phyloP scores from a whole-genome alignment of 1,139 yeast species.

The Kodamaea sp. region DNA sequence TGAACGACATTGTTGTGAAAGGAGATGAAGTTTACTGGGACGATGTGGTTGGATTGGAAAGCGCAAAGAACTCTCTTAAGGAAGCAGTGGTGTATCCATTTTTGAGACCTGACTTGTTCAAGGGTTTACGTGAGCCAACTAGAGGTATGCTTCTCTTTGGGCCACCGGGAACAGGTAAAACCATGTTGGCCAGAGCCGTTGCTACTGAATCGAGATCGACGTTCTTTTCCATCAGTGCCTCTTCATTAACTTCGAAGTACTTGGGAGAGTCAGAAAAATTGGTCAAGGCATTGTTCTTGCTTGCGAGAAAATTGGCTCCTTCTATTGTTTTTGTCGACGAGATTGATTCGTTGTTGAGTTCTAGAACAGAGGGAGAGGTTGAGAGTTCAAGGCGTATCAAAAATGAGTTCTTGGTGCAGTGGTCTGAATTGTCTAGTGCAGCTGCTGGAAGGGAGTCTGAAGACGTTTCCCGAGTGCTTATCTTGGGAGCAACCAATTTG shows the following conservation, averaged over 20 bases:
- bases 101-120: constrained; percentile 86
- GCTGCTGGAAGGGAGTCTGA: constrained; percentile 47
- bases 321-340: constrained; percentile 95
- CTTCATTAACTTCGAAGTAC: constrained; percentile 87
- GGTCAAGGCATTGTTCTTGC: constrained; percentile 81
- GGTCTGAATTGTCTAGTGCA: constrained; percentile 93
- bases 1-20: constrained; percentile 87
- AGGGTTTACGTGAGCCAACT: constrained; percentile 93
- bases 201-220: constrained; percentile 97
- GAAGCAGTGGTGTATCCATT: constrained; percentile 98
- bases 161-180: constrained; percentile 98
- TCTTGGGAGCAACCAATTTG: constrained; percentile 91
- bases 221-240: constrained; percentile 88
- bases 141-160: constrained; percentile 95
- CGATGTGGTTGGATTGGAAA: constrained; percentile 91
- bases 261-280: constrained; percentile 94
- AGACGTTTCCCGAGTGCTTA: constrained; percentile 67
- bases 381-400: constrained; percentile 91
- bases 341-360: constrained; percentile 85
- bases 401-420: constrained; percentile 91
- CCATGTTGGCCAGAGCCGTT: constrained; percentile 96
- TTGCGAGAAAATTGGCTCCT: constrained; percentile 88
- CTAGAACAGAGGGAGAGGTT: constrained; percentile 86
- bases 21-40: constrained; percentile 98
- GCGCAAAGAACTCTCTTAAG: constrained; percentile 84